Evolutionary conservation across 148 eudicot species (phyloP), one percentile per base, ranked within the genome.

Genomic region (Vaccinium corymbosum): DNA sequence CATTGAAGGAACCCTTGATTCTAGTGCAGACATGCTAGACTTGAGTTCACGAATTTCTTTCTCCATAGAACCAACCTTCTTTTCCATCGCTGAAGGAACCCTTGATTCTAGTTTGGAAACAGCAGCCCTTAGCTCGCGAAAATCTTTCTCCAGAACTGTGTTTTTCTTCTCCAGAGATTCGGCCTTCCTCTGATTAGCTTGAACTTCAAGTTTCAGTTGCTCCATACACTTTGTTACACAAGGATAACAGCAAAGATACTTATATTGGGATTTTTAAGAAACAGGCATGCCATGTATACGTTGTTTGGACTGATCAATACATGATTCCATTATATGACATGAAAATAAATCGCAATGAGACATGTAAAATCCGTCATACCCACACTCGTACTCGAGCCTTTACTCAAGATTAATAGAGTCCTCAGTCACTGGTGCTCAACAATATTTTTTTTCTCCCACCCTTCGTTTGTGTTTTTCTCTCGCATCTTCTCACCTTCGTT

Each of bases 201-300:
- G 68, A 72, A 35, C 53, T 72, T 72, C 84, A 53, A 9, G 79
- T 19, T 72, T 72, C 78, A 82, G 78, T 53, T 52, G 84, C 79
- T 52, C 68, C 20, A 72, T 46, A 48, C 76, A 50, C 78, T 10
- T 82, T 4, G 76, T 32, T 35, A 49, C 29, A 66, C 7, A 81
- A n/a, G n/a, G 68, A n/a, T 0, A 81, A 49, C 46, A 66, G 22
- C 20, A 20, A 81, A n/a, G 55, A 59, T 42, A 22, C 50, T 46
- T 15, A 76, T 1, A 35, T 35, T 35, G 46, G 46, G 46, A 42
- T 42, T 42, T 42, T 42, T 4, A 42, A 42, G 46, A 42, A 42
- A 42, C 46, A 42, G 46, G 46, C 46, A 42, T 4, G 6, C 46
- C 46, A 42, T 42, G 46, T 42, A 42, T 42, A 42, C 46, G 6